Conservation (phyloP, 257 asterid genomes). For the Buddleja alternifolia region DNA sequence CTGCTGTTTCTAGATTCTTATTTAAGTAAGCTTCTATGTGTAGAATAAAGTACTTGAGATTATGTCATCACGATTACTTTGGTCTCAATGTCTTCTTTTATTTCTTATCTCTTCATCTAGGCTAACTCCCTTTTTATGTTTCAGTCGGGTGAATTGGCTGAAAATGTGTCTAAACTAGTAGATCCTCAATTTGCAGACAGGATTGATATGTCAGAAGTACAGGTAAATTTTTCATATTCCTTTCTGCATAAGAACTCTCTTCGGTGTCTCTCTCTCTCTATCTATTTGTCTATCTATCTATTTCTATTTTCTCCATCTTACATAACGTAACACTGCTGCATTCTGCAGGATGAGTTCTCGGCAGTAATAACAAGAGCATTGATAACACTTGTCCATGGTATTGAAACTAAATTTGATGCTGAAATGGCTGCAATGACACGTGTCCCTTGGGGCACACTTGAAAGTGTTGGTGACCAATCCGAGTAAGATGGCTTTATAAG, state of each 20-base stretch:
- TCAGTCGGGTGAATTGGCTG: constrained; percentile 98
- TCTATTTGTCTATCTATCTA: too few species aligned
- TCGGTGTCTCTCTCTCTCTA: too few species aligned
- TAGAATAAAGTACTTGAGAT: background rate
- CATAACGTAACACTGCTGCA: constrained; percentile 22
- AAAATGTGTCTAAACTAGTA: constrained; percentile 84
- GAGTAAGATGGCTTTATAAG: constrained; percentile 59
- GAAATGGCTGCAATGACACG: constrained; percentile 99
- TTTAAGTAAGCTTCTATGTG: background rate
- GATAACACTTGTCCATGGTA: constrained; percentile 88
- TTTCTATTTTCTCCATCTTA: background rate
- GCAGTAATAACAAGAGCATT: constrained; percentile 93
- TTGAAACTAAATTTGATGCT: constrained; percentile 89
- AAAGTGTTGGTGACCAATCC: constrained; percentile 99
- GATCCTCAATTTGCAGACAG: constrained; percentile 77
- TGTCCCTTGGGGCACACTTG: constrained; percentile 96
- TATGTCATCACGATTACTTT: background rate
- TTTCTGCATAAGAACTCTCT: background rate
- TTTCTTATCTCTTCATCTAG: background rate
- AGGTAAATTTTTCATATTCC: constrained; percentile 51
- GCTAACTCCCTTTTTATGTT: background rate
- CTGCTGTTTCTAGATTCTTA: background rate
- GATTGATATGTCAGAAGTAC: constrained; percentile 97
- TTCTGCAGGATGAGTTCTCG: constrained; percentile 93
- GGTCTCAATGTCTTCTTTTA: background rate